Conservation (phyloP, 768 basidiomycete genomes). For the Suillus subaureus region DNA sequence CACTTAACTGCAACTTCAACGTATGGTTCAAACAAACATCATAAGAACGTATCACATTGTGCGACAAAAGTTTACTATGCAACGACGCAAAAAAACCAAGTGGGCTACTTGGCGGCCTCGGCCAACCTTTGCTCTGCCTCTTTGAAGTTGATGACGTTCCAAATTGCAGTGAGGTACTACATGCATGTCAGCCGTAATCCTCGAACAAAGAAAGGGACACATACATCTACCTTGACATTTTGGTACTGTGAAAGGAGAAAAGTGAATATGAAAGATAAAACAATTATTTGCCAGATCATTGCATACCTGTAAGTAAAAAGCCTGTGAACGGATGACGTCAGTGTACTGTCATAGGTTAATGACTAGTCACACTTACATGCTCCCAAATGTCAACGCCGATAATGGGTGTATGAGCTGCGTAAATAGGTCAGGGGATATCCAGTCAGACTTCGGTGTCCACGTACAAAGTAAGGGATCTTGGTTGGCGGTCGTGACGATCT, state of each 20-base stretch:
- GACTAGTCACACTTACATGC: slow-evolving; percentile 55
- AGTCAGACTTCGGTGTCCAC: slow-evolving; percentile 17
- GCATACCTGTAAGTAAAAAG: slow-evolving; percentile 58
- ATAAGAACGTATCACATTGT: neutral
- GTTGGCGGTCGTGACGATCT: slow-evolving; percentile 92
- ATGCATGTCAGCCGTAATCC: slow-evolving; percentile 8
- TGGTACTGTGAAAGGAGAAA: slow-evolving; percentile 60
- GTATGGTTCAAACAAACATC: neutral
- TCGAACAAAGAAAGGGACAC: slow-evolving; percentile 32
- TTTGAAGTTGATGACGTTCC: slow-evolving; percentile 95
- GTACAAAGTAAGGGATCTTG: slow-evolving; percentile 88
- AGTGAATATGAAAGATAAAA: slow-evolving; percentile 12
- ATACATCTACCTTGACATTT: slow-evolving; percentile 92
- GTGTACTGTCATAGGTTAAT: slow-evolving; percentile 13
- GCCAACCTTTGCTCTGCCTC: slow-evolving; percentile 72
- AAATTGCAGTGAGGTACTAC: slow-evolving; percentile 93
- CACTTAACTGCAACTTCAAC: neutral
- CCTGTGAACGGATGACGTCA: slow-evolving; percentile 38
- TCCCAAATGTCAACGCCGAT: slow-evolving; percentile 99
- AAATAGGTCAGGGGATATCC: slow-evolving; percentile 15
- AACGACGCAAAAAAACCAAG: neutral
- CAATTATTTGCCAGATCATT: neutral
- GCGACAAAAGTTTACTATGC: neutral
- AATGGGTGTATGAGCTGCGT: slow-evolving; percentile 79
- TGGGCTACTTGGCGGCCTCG: slow-evolving; percentile 37